phyloP scores from a whole-genome alignment of 2,329 filamentous ascomycete species.

The Claviceps pazoutovae region DNA sequence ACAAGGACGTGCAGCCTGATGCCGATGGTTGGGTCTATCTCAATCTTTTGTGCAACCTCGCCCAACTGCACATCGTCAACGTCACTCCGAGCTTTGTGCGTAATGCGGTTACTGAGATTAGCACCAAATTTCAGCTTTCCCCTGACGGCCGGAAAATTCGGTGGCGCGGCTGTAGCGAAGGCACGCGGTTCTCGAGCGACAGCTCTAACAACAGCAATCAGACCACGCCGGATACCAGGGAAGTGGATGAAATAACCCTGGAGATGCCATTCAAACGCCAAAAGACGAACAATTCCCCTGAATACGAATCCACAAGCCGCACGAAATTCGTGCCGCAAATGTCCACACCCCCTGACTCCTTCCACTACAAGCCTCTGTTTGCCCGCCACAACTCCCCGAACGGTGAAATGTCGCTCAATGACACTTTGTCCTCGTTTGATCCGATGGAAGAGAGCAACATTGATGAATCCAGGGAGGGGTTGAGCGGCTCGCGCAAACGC shows the following conservation, averaged over 20 bases:
- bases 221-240: slow-evolving; percentile 35
- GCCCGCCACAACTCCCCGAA: slow-evolving; percentile 33
- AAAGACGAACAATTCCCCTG: slow-evolving; percentile 25
- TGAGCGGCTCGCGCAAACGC: slow-evolving; percentile 38
- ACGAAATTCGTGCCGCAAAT: slow-evolving; percentile 26
- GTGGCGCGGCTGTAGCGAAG: slow-evolving; percentile 57
- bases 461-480: slow-evolving; percentile 31
- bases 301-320: slow-evolving; percentile 22
- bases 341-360: slow-evolving; percentile 30
- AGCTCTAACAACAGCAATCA: slow-evolving; percentile 37
- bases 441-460: slow-evolving; percentile 34
- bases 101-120: slow-evolving; percentile 54
- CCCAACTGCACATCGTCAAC: slow-evolving; percentile 73
- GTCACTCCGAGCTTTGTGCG: slow-evolving; percentile 68
- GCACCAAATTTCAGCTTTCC: slow-evolving; percentile 64
- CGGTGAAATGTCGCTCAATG: slow-evolving; percentile 33
- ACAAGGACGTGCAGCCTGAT: slow-evolving; percentile 41
- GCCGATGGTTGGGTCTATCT: slow-evolving; percentile 70
- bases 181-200: slow-evolving; percentile 53
- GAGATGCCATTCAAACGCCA: slow-evolving; percentile 30
- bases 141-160: slow-evolving; percentile 64
- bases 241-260: slow-evolving; percentile 29
- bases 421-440: slow-evolving; percentile 34
- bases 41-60: slow-evolving; percentile 67
- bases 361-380: slow-evolving; percentile 54